Base-by-base conservation (phyloP, 1,284 basidiomycete species). In the Lentinula novae-zelandiae region DNA sequence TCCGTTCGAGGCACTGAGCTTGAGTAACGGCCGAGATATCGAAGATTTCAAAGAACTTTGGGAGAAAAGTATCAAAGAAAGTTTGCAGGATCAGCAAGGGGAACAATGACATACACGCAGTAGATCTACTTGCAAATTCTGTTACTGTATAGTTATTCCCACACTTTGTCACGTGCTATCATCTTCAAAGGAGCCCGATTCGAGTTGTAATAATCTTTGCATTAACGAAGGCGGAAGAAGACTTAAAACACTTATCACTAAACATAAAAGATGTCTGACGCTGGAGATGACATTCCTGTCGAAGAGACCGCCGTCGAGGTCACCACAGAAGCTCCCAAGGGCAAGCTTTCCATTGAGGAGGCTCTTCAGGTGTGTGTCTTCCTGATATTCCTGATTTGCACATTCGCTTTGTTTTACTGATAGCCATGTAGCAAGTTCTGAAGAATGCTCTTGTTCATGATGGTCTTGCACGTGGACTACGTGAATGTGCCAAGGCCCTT, bases 381-480 rank as follows among this genome's bases (percentile, higher is more conserved):
- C 27, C 38, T 42, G 44, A 9, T 22, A 53, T 3, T 56, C 38
- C 22, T 59, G 27, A 27, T 27, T 3, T 27, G 3, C 27, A 27
- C 27, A 20, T 3, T 17, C 34, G 15, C 9, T 5, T 6, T 17
- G 53, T 7, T 44, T 33, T 36, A 31, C 31, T 33, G 7, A 39
- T 20, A 40, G 13, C n/a, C 53, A 38, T 40, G 62, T 68, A 94
- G 91, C 88, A 93, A 90, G 92, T 96, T 63, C 81, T 96, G 82
- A 95, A 96, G 87, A 96, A 94, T 75, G 92, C 95, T 60, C 89
- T 98, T 70, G 90, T 96, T 67, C 96, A 98, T 82, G 96, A 99
- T 74, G 96, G 96, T 76, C 94, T 99, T 66, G 95, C 96, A 65
- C 93, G 96, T 69, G 96, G 96, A 80, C 90, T 99, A 67, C 93